Conservation (phyloP, 1,284 basidiomycete species). For the Apiotrichum gracile region DNA sequence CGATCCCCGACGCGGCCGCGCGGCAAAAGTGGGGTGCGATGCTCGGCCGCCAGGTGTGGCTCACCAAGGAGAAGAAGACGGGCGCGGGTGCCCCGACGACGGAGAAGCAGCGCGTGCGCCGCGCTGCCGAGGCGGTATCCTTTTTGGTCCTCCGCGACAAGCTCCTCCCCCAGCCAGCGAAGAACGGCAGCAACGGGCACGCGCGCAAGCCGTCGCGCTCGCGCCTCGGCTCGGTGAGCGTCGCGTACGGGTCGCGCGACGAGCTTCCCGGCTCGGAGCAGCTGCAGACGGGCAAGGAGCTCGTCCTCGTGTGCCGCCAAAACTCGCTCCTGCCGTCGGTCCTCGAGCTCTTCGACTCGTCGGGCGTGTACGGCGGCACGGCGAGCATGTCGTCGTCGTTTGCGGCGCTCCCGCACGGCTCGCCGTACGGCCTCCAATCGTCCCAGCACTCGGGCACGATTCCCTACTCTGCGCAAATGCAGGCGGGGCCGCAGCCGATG, state of each 20-base stretch:
- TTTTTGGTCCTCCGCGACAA: conserved; percentile 78
- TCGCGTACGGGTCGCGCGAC: conserved; percentile 17
- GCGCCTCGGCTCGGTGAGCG: conserved; percentile 13
- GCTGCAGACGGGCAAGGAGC: conserved; percentile 43
- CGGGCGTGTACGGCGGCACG: background rate
- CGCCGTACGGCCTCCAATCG: background rate
- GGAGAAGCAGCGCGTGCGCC: conserved; percentile 35
- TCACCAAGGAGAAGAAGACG: conserved; percentile 62
- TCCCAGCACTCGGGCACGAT: background rate
- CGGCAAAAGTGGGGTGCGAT: conserved; percentile 67
- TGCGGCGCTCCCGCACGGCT: background rate
- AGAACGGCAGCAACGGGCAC: background rate
- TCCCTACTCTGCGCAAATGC: background rate
- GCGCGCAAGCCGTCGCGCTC: background rate
- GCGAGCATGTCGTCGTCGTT: background rate
- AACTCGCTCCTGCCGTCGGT: conserved; percentile 44
- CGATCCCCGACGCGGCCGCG: conserved; percentile 67
- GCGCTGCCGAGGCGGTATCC: conserved; percentile 64
- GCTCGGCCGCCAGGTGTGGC: conserved; percentile 63
- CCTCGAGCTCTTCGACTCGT: conserved; percentile 23
- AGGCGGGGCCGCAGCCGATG: background rate
- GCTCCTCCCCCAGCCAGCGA: conserved; percentile 51
- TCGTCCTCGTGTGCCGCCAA: conserved; percentile 45
- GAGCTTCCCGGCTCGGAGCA: background rate
- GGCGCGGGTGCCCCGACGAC: conserved; percentile 8